Evolutionary conservation across 495 filamentous ascomycete species (phyloP), one percentile per base, ranked within the genome.

Genomic region (Pyrenopolyporus hunteri): DNA sequence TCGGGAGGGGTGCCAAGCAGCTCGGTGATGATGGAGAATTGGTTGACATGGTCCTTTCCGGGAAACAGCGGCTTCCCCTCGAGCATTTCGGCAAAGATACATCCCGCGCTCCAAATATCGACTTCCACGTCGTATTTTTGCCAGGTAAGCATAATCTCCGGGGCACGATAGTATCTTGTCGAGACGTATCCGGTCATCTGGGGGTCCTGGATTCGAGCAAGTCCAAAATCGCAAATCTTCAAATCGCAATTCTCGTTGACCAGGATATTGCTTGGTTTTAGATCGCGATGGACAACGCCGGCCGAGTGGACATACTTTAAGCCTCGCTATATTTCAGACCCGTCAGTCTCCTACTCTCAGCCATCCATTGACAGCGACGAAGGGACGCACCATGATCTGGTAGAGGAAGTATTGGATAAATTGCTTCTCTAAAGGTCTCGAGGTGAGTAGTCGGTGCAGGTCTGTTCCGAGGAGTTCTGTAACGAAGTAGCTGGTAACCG

Each of bases 111-210:
- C 94, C 94, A 98, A 69, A 98, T 97, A 74, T 98, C 94, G 45
- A 98, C 94, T 80, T 98, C 95, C 37, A 97, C 91, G 68, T 98
- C 94, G 76, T 98, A 98, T 78, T 98, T 98, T 75, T 98, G 94
- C 94, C 94, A 98, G 37, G 94, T 98, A 68, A 98, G 91, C 94
- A 98, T 98, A 72, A 98, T 98, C 76, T 98, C 94, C 11, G 94
- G 94, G 3, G 94, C 94, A 44, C 94, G 89, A 79, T 98, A 98
- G 82, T 98, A 98, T 79, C 94, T 83, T 46, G 94, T 98, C 43
- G 94, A 98, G 35, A 98, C 94, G 70, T 98, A 98, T 68, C 94
- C 94, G 32, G 94, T 98, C 94, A 98, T 98, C 76, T 98, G 94
- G n/a, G 94, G 94, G 69, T 98, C 94, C 75, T 98, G 94, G 69